These are phyloP conservation scores for Tolypocladium paradoxum DNA, from an alignment of 2,329 filamentous ascomycete genomes.

Conservation along the genomic window DNA sequence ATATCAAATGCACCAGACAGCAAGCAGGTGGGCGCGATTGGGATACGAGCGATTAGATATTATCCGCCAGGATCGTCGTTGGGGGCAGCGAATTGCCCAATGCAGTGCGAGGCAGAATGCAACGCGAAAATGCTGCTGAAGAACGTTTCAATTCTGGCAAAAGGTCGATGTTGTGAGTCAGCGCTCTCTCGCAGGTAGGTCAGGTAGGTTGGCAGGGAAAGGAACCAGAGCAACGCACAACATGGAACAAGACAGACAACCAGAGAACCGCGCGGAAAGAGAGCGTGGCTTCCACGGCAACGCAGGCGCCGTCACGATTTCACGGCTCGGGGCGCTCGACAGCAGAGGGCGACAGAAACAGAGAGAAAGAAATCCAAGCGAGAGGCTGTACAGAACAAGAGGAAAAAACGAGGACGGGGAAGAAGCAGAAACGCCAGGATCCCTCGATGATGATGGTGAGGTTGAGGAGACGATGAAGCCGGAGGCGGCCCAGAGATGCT, in stretches of 20 bases:
- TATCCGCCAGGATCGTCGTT: background rate
- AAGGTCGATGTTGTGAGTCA: background rate
- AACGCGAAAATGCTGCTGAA: background rate
- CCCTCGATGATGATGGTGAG: constrained; percentile 5
- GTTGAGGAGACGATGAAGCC: constrained; percentile 1
- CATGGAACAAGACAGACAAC: background rate
- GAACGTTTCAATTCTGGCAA: background rate
- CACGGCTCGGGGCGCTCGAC: background rate
- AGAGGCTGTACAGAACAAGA: constrained; percentile 5
- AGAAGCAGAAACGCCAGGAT: constrained; percentile 5
- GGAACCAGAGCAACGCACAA: background rate
- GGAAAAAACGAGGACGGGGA: background rate
- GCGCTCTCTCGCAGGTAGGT: background rate
- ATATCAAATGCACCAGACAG: background rate
- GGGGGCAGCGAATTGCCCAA: background rate
- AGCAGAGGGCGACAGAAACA: background rate
- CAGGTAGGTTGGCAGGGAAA: background rate
- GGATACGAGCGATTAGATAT: background rate
- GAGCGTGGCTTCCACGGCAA: background rate
- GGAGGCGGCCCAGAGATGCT: background rate
- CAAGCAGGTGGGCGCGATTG: background rate
- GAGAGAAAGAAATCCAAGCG: constrained; percentile 5
- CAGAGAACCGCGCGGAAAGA: background rate
- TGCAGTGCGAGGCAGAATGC: background rate
- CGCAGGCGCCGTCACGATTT: no score